These are phyloP conservation scores for Lumnitzera racemosa DNA, from an alignment of 345 rosid genomes.

Conservation along the genomic window DNA sequence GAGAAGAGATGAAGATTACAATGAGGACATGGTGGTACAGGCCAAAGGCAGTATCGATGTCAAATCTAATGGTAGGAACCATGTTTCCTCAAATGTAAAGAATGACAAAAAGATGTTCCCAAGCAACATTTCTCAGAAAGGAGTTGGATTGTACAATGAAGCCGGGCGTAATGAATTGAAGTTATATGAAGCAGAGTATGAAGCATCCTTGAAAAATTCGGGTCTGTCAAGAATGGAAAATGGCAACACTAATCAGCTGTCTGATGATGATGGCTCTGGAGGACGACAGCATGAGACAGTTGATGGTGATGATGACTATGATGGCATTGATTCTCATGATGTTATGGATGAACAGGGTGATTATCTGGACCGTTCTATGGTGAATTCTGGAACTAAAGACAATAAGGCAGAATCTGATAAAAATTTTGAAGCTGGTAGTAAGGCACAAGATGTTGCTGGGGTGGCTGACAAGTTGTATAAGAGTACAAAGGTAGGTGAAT, in stretches of 20 bases:
- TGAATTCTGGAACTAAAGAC: neutral
- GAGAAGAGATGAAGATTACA: conserved; percentile 82
- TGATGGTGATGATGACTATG: conserved; percentile 40
- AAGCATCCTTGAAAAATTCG: conserved; percentile 52
- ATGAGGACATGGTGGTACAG: conserved; percentile 49
- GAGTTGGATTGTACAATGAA: conserved; percentile 74
- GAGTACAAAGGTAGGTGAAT: conserved; percentile 24
- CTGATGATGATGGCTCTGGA: conserved; percentile 18
- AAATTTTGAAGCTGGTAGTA: conserved; percentile 18
- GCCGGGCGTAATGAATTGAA: conserved; percentile 77
- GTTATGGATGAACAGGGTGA: conserved; percentile 16
- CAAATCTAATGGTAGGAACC: conserved; percentile 23
- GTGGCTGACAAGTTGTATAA: conserved; percentile 25
- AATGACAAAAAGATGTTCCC: conserved; percentile 23
- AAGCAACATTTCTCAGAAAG: conserved; percentile 24
- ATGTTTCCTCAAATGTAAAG: conserved; percentile 13
- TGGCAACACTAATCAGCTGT: conserved; percentile 12
- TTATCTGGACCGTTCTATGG: too few relatives aligned
- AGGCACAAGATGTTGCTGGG: conserved; percentile 28
- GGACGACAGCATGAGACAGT: conserved; percentile 20
- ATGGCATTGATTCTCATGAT: conserved; percentile 51
- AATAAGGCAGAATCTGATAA: conserved; percentile 21
- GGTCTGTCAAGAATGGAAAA: conserved; percentile 18
- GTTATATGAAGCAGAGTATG: conserved; percentile 74
- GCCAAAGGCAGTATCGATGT: conserved; percentile 11